phyloP scores from a whole-genome alignment of 2,329 filamentous ascomycete genomes.

The Alternaria ventricosa region DNA sequence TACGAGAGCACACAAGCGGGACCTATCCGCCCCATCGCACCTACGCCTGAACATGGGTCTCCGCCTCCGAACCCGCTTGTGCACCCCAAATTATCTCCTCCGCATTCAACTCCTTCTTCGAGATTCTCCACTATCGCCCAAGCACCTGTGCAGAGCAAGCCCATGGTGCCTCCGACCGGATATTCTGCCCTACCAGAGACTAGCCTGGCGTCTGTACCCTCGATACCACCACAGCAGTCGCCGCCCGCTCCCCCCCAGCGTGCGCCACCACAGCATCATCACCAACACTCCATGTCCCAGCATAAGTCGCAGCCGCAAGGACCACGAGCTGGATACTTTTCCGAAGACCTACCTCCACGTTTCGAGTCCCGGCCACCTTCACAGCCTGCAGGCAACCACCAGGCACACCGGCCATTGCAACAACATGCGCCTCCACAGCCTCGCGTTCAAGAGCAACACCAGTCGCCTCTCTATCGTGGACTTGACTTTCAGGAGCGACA shows the following conservation, averaged over 20 bases:
- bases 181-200: constrained; percentile 36
- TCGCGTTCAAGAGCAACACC: constrained; percentile 37
- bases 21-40: constrained; percentile 53
- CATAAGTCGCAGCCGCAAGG: constrained; percentile 37
- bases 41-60: constrained; percentile 54
- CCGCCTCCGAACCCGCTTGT: constrained; percentile 30
- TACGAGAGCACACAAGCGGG: constrained; percentile 52
- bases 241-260: constrained; percentile 35
- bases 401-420: constrained; percentile 32
- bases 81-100: constrained; percentile 50
- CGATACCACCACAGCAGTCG: constrained; percentile 39
- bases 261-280: constrained; percentile 35
- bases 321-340: constrained; percentile 47
- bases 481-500: constrained; percentile 40
- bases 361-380: constrained; percentile 38
- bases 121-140: constrained; percentile 44
- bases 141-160: constrained; percentile 38
- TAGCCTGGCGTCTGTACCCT: constrained; percentile 34
- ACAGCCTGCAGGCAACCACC: constrained; percentile 31
- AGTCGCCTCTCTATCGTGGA: constrained; percentile 33
- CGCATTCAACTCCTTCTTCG: constrained; percentile 28
- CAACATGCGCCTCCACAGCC: constrained; percentile 35
- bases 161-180: constrained; percentile 28
- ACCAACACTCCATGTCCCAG: constrained; percentile 35
- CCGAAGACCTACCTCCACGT: constrained; percentile 39